phyloP scores from a whole-genome alignment of 1,284 basidiomycete genomes.

The Ceratobasidium sp. region DNA sequence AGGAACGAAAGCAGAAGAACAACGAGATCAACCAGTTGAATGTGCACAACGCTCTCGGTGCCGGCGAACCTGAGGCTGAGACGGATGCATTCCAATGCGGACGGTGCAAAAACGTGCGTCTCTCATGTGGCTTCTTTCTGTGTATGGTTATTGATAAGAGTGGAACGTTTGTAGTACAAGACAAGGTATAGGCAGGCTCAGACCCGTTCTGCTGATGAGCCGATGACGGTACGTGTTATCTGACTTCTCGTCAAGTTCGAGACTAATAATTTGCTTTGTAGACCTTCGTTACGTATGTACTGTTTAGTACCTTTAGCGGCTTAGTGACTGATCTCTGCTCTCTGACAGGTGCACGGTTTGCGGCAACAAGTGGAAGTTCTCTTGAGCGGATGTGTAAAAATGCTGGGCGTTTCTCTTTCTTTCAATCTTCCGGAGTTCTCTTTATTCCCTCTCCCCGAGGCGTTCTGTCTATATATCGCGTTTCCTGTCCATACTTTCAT shows the following conservation, averaged over 20 bases:
- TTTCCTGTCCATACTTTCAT: not conserved
- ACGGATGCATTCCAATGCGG: constrained; percentile 98
- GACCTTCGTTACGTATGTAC: constrained; percentile 76
- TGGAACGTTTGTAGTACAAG: constrained; percentile 70
- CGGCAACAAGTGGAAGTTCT: constrained; percentile 80
- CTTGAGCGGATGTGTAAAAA: constrained; percentile 57
- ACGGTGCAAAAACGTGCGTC: constrained; percentile 86
- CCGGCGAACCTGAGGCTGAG: constrained; percentile 91
- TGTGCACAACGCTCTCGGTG: constrained; percentile 91
- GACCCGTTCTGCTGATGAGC: constrained; percentile 94
- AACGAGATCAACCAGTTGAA: constrained; percentile 89
- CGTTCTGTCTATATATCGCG: constrained; percentile 9
- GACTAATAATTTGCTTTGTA: constrained; percentile 51
- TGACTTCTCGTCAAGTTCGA: constrained; percentile 47
- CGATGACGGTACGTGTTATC: constrained; percentile 90
- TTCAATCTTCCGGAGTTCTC: not conserved
- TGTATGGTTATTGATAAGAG: not conserved
- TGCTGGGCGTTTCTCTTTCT: not conserved
- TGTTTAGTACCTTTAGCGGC: constrained; percentile 23
- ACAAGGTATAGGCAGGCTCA: constrained; percentile 95
- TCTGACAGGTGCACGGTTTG: constrained; percentile 68
- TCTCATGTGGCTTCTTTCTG: not conserved
- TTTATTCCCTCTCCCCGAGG: constrained; percentile 14
- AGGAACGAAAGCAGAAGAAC: constrained; percentile 87
- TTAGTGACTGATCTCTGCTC: constrained; percentile 27